Conservation (phyloP, 495 filamentous ascomycete genomes). For the Penicillium samsonianum region DNA sequence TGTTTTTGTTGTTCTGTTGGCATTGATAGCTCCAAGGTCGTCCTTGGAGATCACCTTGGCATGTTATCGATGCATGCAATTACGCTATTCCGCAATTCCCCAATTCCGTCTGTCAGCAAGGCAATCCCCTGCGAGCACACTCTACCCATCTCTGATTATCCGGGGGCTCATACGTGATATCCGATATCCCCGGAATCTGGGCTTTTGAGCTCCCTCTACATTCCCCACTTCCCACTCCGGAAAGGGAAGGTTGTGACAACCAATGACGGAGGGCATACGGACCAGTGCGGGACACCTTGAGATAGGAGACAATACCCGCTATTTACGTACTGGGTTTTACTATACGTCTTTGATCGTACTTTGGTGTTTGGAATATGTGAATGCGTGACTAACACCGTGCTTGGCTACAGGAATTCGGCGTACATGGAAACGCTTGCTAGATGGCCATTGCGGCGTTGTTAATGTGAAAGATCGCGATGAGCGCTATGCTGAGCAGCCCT, state of each 20-base stretch:
- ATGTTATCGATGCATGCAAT: background rate
- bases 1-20: background rate
- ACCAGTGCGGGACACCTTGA: constrained; percentile 1
- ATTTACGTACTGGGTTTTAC: background rate
- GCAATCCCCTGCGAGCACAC: background rate
- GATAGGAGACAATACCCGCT: constrained; percentile 1
- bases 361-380: background rate
- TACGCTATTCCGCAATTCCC: background rate
- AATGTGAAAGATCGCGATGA: constrained; percentile 61
- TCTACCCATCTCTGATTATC: background rate
- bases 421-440: constrained; percentile 80
- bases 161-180: background rate
- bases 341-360: background rate
- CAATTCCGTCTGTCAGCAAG: background rate
- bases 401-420: constrained; percentile 59
- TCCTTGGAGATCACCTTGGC: background rate
- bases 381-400: background rate
- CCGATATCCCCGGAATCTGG: constrained; percentile 17
- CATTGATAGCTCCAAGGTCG: background rate
- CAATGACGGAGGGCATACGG: constrained; percentile 24
- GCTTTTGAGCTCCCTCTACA: constrained; percentile 4
- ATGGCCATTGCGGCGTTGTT: constrained; percentile 75
- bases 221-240: constrained; percentile 25
- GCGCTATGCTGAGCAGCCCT: constrained; percentile 69
- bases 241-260: constrained; percentile 33